Evolutionary conservation across 78 protist genomes (phyloP), one percentile per base, ranked within the genome.

Genomic region (Dictyostelium discoideum): DNA sequence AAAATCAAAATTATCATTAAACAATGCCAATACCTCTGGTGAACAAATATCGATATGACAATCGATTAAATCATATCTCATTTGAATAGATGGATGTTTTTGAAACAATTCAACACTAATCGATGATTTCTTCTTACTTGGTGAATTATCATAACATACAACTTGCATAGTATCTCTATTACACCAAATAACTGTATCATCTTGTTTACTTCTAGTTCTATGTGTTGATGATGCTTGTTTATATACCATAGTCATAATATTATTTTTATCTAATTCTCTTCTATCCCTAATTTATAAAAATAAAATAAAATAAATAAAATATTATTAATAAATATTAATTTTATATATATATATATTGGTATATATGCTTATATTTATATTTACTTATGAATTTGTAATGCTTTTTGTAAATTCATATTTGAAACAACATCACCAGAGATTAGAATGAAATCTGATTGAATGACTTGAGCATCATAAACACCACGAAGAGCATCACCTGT

Each of bases 401-500:
- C 96, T 7, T 93, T 85, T 18, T 37, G 77, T 39, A 98, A 86
- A 54, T 96, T 50, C 82, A 97, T 44, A 90, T 98, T 97, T 32
- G 98, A 81, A 5, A 98, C 93, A 14, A 96, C 94, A 48, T 97
- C 98, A 85, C 97, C 98, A 22, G 63, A 32, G n/a, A 94, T 93
- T 5, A 98, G 84, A 39, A 98, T 88, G 57, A 98, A 97, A 92
- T 97, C 98, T 32, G 18, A 5, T 44, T 63, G 85, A 93, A 98
- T 97, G 77, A 92, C 54, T 32, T 57, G 76, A 20, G 20, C 10
- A 39, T 84, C 42, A 93, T 96, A 93, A 7, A 98, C 65, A 11
- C 83, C 93, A 10, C 99, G 92, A 80, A 98, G 85, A 16, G 98
- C 99, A 32, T 97, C 98, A 26, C 99, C 99, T 0, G 87, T 85